Evolutionary conservation across 495 filamentous ascomycete genomes (phyloP).

Genomic region (Usnea hakonensis): DNA sequence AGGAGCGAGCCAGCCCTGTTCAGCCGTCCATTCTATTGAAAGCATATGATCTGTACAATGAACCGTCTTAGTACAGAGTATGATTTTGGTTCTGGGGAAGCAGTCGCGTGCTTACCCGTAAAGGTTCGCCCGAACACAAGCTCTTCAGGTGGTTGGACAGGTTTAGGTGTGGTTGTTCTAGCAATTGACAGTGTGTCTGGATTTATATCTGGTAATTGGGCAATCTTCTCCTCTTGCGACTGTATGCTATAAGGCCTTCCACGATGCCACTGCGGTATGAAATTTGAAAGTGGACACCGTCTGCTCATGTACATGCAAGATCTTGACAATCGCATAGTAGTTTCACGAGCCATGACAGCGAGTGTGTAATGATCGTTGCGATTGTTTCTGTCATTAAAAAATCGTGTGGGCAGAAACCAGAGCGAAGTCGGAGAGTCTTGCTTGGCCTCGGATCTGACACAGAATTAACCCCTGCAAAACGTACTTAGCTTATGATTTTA

Average conservation of each 20-base stretch:
- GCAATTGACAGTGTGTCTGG: slow-evolving; percentile 64
- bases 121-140: slow-evolving; percentile 84
- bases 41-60: slow-evolving; percentile 81
- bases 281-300: background rate
- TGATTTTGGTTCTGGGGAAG: background rate
- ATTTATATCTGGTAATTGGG: slow-evolving; percentile 58
- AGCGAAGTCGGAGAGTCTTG: background rate
- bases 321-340: background rate
- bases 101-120: slow-evolving; percentile 51
- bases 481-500: too few relatives aligned
- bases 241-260: slow-evolving; percentile 53
- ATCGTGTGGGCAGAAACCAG: background rate
- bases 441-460: background rate
- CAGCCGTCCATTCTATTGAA: slow-evolving; percentile 83
- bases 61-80: slow-evolving; percentile 1
- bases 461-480: background rate
- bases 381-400: background rate
- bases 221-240: slow-evolving; percentile 42
- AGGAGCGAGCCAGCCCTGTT: slow-evolving; percentile 70
- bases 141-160: slow-evolving; percentile 61
- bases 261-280: slow-evolving; percentile 28
- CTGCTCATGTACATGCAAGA: background rate
- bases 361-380: background rate
- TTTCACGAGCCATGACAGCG: background rate
- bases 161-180: slow-evolving; percentile 68